Evolutionary conservation across 768 basidiomycete genomes (phyloP), one percentile per base, ranked within the genome.

Genomic region (Termitomyces sp.): DNA sequence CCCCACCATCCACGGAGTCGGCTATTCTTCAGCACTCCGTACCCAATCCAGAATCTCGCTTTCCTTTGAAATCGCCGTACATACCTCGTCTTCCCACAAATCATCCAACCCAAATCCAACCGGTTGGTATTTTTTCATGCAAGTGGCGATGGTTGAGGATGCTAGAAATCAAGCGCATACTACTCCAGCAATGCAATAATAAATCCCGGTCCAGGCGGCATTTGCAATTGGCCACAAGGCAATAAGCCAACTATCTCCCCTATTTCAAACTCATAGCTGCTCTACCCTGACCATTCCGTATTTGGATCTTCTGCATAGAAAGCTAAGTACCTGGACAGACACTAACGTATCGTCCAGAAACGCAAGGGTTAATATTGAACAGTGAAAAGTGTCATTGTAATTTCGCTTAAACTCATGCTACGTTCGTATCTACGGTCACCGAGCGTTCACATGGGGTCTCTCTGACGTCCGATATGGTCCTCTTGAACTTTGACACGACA

Each of bases 221-320:
- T 29, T 29, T 3, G 29, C 29, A 29, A 29, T 29, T 29, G 3
- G 29, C 29, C 9, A 3, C 3, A 29, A 9, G 29, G 5, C 29
- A 29, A 29, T 29, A 9, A 29, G 29, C 29, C 29, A 29, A 3
- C 3, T 29, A n/a, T n/a, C n/a, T 29, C 29, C 9, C 16, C 7
- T n/a, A 18, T 20, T 35, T 3, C 25, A 22, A 12, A 33, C 47
- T 3, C 25, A 22, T 18, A 33, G 23, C 23, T 5, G 39, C 9
- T 35, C 43, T 36, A 41, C 38, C 35, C 53, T 48, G 53, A 54
- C 36, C 7, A 35, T 40, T 22, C 53, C 46, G 16, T 18, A 54
- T 33, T 41, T 48, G 16, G 53, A 54, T 48, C 52, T 54, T 54
- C 53, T 36, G 46, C 53, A 47, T 42, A 54, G 53, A 54, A 54